These are phyloP conservation scores for Sporobolus alterniflorus DNA, from an alignment of 202 grass and related monocot species.

Conservation along the genomic window DNA sequence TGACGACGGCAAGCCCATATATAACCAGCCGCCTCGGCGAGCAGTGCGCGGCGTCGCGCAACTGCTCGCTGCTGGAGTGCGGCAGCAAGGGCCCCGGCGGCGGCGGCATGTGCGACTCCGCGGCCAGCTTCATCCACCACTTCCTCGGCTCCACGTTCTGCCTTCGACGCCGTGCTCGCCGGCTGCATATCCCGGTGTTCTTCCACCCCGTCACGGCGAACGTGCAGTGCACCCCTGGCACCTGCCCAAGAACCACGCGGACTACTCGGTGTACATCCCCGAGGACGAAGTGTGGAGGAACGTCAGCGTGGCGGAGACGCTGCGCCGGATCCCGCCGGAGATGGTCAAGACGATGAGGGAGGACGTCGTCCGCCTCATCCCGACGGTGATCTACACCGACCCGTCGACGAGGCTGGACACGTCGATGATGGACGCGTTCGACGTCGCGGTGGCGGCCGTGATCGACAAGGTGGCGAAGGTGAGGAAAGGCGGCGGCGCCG, in stretches of 20 bases:
- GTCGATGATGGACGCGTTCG: slow-evolving; percentile 70
- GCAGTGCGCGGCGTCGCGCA: slow-evolving; percentile 53
- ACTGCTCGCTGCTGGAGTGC: slow-evolving; percentile 70
- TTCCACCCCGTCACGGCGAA: slow-evolving; percentile 79
- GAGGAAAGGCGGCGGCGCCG: slow-evolving; percentile 32
- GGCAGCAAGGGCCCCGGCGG: slow-evolving; percentile 33
- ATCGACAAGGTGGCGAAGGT: slow-evolving; percentile 57
- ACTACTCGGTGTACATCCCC: slow-evolving; percentile 77
- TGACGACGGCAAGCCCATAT: slow-evolving; percentile 44
- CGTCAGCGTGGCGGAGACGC: slow-evolving; percentile 54
- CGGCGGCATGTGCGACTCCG: slow-evolving; percentile 40
- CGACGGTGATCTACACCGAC: slow-evolving; percentile 59
- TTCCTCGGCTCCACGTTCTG: slow-evolving; percentile 81
- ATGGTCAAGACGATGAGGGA: slow-evolving; percentile 59
- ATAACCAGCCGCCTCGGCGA: slow-evolving; percentile 49
- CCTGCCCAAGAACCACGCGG: slow-evolving; percentile 52
- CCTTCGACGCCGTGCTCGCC: slow-evolving; percentile 53
- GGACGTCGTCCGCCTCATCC: slow-evolving; percentile 63
- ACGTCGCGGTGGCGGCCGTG: slow-evolving; percentile 56
- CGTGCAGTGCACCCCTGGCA: slow-evolving; percentile 80
- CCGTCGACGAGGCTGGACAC: slow-evolving; percentile 48
- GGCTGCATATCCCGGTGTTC: slow-evolving; percentile 61
- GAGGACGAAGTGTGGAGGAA: slow-evolving; percentile 60
- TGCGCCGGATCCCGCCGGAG: slow-evolving; percentile 43
- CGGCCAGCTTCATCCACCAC: slow-evolving; percentile 43